A percentile compares a stretch with the other conserved stretches of the same genome.
These are phyloP conservation scores for Stramenopiles sp. DNA, from an alignment of 352 stramenopile species.

Conservation along the genomic window DNA sequence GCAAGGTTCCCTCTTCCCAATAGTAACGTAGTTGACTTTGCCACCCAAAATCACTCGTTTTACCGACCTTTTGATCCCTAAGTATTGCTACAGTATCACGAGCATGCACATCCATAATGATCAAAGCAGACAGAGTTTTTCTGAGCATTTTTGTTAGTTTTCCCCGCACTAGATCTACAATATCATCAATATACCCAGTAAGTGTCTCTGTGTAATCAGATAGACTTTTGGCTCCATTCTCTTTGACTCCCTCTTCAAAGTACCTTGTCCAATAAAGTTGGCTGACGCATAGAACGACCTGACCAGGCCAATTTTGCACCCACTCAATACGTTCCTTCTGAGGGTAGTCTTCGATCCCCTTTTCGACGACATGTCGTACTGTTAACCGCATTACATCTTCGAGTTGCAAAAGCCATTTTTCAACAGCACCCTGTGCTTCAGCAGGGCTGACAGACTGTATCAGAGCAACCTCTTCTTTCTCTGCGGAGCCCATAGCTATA, in stretches of 20 bases:
- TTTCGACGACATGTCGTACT: constrained; percentile 48
- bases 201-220: constrained; percentile 32
- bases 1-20: constrained; percentile 55
- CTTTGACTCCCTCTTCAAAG: constrained; percentile 38
- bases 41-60: constrained; percentile 74
- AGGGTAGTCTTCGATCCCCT: constrained; percentile 54
- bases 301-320: constrained; percentile 71
- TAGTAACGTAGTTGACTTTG: constrained; percentile 75
- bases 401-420: constrained; percentile 41
- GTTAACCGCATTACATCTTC: constrained; percentile 62
- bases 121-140: constrained; percentile 62
- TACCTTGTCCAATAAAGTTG: constrained; percentile 68
- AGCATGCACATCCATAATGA: constrained; percentile 87
- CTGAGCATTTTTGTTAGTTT: constrained; percentile 73
- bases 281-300: constrained; percentile 71
- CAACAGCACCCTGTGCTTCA: constrained; percentile 72
- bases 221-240: constrained; percentile 23
- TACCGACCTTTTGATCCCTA: constrained; percentile 43
- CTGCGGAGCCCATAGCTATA: constrained; percentile 65
- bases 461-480: constrained; percentile 69
- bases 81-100: constrained; percentile 73
- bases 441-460: constrained; percentile 69
- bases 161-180: constrained; percentile 66
- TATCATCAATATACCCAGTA: constrained; percentile 37
- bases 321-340: constrained; percentile 61